Base-by-base conservation (phyloP, 495 filamentous ascomycete species). In the Echria macrotheca region DNA sequence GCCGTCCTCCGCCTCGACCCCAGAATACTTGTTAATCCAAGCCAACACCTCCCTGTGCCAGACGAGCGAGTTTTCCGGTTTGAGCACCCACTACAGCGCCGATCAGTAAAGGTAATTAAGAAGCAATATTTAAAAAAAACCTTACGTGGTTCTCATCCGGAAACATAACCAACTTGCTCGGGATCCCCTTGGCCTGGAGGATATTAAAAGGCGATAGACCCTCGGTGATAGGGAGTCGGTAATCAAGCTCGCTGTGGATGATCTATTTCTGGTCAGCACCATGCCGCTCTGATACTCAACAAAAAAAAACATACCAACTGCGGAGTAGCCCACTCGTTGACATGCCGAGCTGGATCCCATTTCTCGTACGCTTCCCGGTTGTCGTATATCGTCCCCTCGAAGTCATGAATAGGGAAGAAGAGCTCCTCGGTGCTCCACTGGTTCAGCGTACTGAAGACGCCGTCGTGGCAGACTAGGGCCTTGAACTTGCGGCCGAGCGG, bases 161-260 rank as follows among this genome's bases (percentile, higher is more conserved):
- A 62, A 96, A 97, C 4, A 82, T 86, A 54, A 97, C 63, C 59
- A 88, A 74, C 61, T 74, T 77, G 59, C 86, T 91, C 18, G 84
- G 82, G 1, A 89, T 72, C 11, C 79, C 80, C 50, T 75, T 72
- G 5, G 75, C 79, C 69, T 97, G 91, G 35, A 97, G 70, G 12
- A 91, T 82, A 54, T 96, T 93, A 65, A 97, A 96, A 12, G 87
- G 83, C 1, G 89, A 80, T 22, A 96, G 67, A 0, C 91, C 91
- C 61, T 96, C 91, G 0, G 69, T 73, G 33, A 96, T 82, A 0
- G 90, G 86, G 25, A 97, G 69, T 12, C 91, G 79, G 63, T 95
- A 97, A 65, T 97, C 91, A 15, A 95, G 76, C 58, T 93, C 89
- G 61, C 82, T 91, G 68, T 96, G 91, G 46, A 97, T 91, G 54